phyloP scores from a whole-genome alignment of 2,329 filamentous ascomycete species.

The Knufia fluminis region DNA sequence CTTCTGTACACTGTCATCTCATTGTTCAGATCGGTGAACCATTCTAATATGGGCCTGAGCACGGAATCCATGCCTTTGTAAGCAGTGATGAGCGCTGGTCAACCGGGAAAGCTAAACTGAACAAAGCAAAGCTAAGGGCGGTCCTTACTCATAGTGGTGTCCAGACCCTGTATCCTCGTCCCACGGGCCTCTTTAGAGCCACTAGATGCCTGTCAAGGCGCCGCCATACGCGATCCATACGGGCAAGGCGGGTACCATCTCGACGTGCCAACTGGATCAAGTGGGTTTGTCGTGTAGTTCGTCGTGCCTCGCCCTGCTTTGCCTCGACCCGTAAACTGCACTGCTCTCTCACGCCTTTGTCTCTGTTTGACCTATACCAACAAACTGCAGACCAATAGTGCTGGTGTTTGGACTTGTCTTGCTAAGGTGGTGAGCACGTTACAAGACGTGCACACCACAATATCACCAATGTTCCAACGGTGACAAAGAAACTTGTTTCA shows the following conservation, averaged over 20 bases:
- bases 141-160: neutral
- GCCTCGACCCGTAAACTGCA: constrained; percentile 2
- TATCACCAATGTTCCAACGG: constrained; percentile 3
- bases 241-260: neutral
- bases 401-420: neutral
- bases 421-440: neutral
- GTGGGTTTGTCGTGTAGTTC: neutral
- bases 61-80: neutral
- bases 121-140: neutral
- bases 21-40: neutral
- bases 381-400: neutral
- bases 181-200: neutral
- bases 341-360: neutral
- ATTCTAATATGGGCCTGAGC: neutral
- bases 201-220: neutral
- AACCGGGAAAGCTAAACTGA: neutral
- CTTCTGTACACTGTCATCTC: neutral
- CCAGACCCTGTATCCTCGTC: neutral
- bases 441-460: neutral
- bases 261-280: neutral
- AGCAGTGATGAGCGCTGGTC: neutral
- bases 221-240: neutral
- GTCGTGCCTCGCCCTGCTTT: neutral
- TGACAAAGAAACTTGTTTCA: constrained; percentile 8
- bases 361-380: neutral